phyloP scores from a whole-genome alignment of 495 filamentous ascomycete genomes.

The Patellaria atrata region DNA sequence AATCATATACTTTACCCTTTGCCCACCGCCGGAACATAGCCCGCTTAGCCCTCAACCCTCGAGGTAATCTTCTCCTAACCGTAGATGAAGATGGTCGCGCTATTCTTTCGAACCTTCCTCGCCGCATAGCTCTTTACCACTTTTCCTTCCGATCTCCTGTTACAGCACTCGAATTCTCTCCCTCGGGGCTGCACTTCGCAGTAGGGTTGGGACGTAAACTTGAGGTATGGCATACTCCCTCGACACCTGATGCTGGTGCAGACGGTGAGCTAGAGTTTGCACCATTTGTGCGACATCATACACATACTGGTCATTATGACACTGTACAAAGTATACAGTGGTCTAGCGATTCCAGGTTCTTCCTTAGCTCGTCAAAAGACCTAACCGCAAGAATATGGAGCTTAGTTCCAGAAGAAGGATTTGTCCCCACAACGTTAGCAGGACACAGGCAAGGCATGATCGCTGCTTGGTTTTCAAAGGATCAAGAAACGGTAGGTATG shows the following conservation, averaged over 20 bases:
- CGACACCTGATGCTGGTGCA: conserved; percentile 57
- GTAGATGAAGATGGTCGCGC: conserved; percentile 89
- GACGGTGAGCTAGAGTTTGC: conserved; percentile 87
- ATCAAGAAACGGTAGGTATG: conserved; percentile 58
- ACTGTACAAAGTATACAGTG: conserved; percentile 72
- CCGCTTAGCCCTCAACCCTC: conserved; percentile 72
- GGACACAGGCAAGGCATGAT: conserved; percentile 80
- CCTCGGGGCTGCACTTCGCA: conserved; percentile 78
- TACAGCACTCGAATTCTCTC: conserved; percentile 79
- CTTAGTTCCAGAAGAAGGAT: conserved; percentile 69
- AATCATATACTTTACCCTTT: conserved; percentile 88
- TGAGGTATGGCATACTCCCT: conserved; percentile 92
- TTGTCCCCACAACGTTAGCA: conserved; percentile 73
- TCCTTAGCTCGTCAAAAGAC: conserved; percentile 81
- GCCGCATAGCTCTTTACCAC: conserved; percentile 74
- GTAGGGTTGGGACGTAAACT: conserved; percentile 71
- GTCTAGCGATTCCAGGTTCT: conserved; percentile 90
- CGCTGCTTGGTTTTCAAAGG: conserved; percentile 80
- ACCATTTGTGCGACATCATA: conserved; percentile 77
- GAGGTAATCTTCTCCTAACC: conserved; percentile 78
- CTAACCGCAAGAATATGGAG: conserved; percentile 92
- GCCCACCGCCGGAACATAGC: conserved; percentile 87
- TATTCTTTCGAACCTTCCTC: conserved; percentile 77
- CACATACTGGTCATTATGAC: conserved; percentile 80
- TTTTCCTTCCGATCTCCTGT: conserved; percentile 82